These are phyloP conservation scores for Heimioporus sp. DNA, from an alignment of 768 basidiomycete genomes.

Conservation along the genomic window DNA sequence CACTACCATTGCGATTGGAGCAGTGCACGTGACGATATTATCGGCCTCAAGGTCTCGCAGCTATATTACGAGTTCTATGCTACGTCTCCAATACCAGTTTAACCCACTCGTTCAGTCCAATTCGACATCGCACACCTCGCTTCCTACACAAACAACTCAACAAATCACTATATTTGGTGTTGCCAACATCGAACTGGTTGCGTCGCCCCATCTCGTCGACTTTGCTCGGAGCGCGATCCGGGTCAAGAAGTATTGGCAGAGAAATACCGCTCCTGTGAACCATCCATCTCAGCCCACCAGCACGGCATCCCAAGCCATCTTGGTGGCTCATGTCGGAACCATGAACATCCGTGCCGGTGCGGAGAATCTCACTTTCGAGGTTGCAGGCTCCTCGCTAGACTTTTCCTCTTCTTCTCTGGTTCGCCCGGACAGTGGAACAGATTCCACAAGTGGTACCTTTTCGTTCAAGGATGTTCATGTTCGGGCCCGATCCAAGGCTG, in stretches of 20 bases:
- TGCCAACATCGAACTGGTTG: slow-evolving; percentile 39
- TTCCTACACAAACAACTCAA: slow-evolving; percentile 8
- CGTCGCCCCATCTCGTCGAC: slow-evolving; percentile 58
- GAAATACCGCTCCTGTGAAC: not conserved
- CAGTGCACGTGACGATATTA: slow-evolving; percentile 17
- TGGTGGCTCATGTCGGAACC: slow-evolving; percentile 41
- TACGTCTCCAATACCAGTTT: slow-evolving; percentile 25
- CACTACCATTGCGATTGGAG: slow-evolving; percentile 16
- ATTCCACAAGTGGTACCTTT: slow-evolving; percentile 48
- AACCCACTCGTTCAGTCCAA: slow-evolving; percentile 8
- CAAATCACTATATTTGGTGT: slow-evolving; percentile 35
- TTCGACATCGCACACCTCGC: slow-evolving; percentile 15
- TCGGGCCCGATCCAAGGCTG: slow-evolving; percentile 53
- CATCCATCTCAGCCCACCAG: not conserved
- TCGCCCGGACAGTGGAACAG: slow-evolving; percentile 19
- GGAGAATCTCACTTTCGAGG: slow-evolving; percentile 66
- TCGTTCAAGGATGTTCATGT: slow-evolving; percentile 53
- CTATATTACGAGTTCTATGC: slow-evolving; percentile 20
- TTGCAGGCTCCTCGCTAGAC: slow-evolving; percentile 38
- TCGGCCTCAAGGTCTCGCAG: slow-evolving; percentile 23
- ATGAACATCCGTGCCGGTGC: slow-evolving; percentile 63
- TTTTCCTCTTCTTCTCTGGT: slow-evolving; percentile 22
- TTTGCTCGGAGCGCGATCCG: slow-evolving; percentile 58
- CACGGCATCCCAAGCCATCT: slow-evolving; percentile 30
- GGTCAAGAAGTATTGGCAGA: slow-evolving; percentile 39